Evolutionary conservation across 1,284 basidiomycete species (phyloP).

Genomic region (Ustilago crameri): DNA sequence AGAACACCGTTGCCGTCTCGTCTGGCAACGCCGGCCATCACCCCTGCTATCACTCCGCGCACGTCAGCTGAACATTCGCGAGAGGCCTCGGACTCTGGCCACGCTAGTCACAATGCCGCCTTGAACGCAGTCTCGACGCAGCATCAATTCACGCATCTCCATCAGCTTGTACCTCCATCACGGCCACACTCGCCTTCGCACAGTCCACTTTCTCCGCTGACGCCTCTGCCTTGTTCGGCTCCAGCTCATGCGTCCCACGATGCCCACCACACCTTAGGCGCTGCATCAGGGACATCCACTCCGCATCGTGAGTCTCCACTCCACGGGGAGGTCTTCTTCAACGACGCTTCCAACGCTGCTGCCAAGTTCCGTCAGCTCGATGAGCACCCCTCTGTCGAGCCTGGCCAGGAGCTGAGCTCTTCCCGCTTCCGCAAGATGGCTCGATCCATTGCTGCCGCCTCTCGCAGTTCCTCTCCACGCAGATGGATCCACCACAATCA

Average conservation of each 20-base stretch:
- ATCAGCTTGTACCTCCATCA: conserved; percentile 24
- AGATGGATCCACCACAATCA: conserved; percentile 28
- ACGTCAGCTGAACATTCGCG: conserved; percentile 35
- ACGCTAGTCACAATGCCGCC: conserved; percentile 10
- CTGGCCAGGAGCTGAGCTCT: conserved; percentile 35
- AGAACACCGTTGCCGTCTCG: conserved; percentile 47
- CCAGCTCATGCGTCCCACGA: conserved; percentile 7
- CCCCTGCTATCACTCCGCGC: conserved; percentile 29
- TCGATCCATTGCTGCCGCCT: conserved; percentile 39
- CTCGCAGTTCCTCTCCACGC: conserved; percentile 38
- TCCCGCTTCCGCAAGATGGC: conserved; percentile 45
- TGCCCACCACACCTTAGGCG: conserved; percentile 3
- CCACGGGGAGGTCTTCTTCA: conserved; percentile 19
- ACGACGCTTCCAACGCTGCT: conserved; percentile 4
- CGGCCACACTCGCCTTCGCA: conserved; percentile 23
- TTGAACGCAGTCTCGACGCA: background rate
- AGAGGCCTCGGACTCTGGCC: conserved; percentile 28
- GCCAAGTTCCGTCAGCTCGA: conserved; percentile 42
- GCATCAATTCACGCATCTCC: conserved; percentile 6
- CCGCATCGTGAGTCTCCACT: conserved; percentile 43
- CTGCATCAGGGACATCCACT: conserved; percentile 23
- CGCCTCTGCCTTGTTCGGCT: background rate
- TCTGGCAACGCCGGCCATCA: conserved; percentile 32
- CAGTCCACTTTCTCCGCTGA: conserved; percentile 10
- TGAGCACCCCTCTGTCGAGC: conserved; percentile 41